Percentiles rank a stretch among this genome's conserved stretches.
phyloP scores from a whole-genome alignment of 495 filamentous ascomycete species.

The Neurospora hispaniola region DNA sequence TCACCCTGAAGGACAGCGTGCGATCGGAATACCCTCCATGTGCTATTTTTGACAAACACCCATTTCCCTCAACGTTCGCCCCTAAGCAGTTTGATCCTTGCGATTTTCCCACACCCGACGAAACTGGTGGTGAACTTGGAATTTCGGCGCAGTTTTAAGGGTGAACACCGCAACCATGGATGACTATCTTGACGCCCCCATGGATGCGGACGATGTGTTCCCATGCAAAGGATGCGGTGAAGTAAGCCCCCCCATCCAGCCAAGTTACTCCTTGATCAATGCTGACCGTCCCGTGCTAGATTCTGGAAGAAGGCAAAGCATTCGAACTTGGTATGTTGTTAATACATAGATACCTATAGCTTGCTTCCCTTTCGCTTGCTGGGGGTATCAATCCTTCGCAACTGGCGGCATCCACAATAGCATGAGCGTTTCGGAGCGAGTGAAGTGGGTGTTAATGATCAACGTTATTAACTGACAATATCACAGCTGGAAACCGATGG shows the following conservation, averaged over 20 bases:
- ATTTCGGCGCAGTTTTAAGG: neutral
- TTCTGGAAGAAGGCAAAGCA: slow-evolving; percentile 95
- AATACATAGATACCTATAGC: neutral
- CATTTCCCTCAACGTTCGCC: neutral
- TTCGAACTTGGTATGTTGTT: slow-evolving; percentile 81
- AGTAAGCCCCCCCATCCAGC: slow-evolving; percentile 38
- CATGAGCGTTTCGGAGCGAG: neutral
- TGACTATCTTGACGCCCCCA: slow-evolving; percentile 66
- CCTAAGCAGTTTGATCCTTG: neutral
- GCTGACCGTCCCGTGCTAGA: slow-evolving; percentile 33
- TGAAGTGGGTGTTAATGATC: neutral
- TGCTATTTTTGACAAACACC: neutral
- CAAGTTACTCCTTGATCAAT: neutral
- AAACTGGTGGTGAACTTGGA: neutral
- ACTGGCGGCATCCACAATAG: neutral
- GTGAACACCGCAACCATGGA: slow-evolving; percentile 28
- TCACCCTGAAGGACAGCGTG: neutral
- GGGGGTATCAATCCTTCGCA: neutral
- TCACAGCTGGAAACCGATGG: slow-evolving; percentile 89
- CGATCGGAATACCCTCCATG: slow-evolving; percentile 1
- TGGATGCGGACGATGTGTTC: slow-evolving; percentile 84
- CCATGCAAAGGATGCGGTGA: slow-evolving; percentile 98
- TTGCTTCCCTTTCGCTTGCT: neutral
- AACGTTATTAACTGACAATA: neutral
- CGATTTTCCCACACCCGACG: neutral